phyloP scores from a whole-genome alignment of 768 basidiomycete genomes.

The Agaricus sinodeliciosus region DNA sequence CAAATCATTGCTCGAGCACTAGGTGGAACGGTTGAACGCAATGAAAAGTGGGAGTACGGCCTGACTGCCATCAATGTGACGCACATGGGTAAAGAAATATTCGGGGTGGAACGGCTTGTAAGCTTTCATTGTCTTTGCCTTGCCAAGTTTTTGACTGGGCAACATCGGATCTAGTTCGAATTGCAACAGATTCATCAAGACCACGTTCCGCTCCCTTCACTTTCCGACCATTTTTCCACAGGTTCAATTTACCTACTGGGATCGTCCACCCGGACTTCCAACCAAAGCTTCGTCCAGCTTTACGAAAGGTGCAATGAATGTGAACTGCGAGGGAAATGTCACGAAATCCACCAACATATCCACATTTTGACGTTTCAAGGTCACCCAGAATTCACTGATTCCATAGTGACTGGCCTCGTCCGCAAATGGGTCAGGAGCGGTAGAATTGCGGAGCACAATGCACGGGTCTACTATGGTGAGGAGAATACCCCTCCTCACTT shows the following conservation, averaged over 20 bases:
- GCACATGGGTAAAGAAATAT: slow-evolving; percentile 58
- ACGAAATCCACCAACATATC: slow-evolving; percentile 22
- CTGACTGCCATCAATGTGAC: slow-evolving; percentile 63
- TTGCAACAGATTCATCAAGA: slow-evolving; percentile 87
- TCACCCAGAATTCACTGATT: slow-evolving; percentile 81
- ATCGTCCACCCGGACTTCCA: slow-evolving; percentile 43
- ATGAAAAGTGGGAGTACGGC: slow-evolving; percentile 77
- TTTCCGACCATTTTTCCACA: slow-evolving; percentile 29
- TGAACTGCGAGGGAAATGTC: slow-evolving; percentile 36
- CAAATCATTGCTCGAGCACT: slow-evolving; percentile 68
- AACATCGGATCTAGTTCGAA: slow-evolving; percentile 33
- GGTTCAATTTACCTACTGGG: slow-evolving; percentile 52
- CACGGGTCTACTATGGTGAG: slow-evolving; percentile 14
- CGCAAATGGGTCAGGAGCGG: slow-evolving; percentile 37
- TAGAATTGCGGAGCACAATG: slow-evolving; percentile 36
- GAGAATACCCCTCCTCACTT: background rate
- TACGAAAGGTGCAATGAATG: background rate
- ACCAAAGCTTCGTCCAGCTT: slow-evolving; percentile 72
- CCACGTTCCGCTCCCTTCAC: slow-evolving; percentile 52
- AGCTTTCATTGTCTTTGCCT: slow-evolving; percentile 5
- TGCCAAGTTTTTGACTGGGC: background rate
- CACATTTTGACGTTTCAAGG: slow-evolving; percentile 73
- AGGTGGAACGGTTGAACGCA: slow-evolving; percentile 57
- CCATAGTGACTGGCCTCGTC: slow-evolving; percentile 51
- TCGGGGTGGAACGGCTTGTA: slow-evolving; percentile 40